Evolutionary conservation across 495 filamentous ascomycete species (phyloP).

Genomic region (Bacidia rubella): DNA sequence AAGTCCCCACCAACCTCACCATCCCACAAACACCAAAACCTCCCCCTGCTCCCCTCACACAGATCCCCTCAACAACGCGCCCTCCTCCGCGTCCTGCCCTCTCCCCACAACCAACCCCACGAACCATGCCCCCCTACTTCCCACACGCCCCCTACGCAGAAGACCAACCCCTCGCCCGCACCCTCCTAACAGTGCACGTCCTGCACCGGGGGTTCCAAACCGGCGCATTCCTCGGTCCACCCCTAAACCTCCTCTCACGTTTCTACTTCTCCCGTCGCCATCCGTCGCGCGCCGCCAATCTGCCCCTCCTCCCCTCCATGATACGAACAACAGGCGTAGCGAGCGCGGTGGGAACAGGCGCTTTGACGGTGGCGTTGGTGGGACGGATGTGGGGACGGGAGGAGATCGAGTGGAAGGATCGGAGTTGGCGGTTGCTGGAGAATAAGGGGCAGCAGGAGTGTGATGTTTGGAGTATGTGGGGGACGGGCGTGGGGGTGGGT

Average conservation of each 20-base stretch:
- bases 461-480: constrained; percentile 37
- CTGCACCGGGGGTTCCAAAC: constrained; percentile 38
- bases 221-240: constrained; percentile 31
- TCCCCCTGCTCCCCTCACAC: neutral
- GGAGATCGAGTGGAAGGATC: constrained; percentile 50
- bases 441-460: constrained; percentile 38
- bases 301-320: constrained; percentile 15
- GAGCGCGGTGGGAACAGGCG: constrained; percentile 16
- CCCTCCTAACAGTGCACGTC: constrained; percentile 44
- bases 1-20: neutral
- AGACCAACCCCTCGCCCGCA: constrained; percentile 39
- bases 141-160: constrained; percentile 43
- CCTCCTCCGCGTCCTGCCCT: neutral
- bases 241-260: constrained; percentile 16
- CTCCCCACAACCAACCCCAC: neutral
- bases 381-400: constrained; percentile 39
- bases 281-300: constrained; percentile 1
- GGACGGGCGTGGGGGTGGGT: constrained; percentile 24
- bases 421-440: constrained; percentile 42
- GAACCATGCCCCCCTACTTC: constrained; percentile 38
- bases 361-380: constrained; percentile 24
- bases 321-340: constrained; percentile 27
- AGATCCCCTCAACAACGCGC: neutral
- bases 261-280: constrained; percentile 11
- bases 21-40: neutral